These are phyloP conservation scores for Penicillium antarcticum DNA, from an alignment of 495 filamentous ascomycete species.

Conservation along the genomic window DNA sequence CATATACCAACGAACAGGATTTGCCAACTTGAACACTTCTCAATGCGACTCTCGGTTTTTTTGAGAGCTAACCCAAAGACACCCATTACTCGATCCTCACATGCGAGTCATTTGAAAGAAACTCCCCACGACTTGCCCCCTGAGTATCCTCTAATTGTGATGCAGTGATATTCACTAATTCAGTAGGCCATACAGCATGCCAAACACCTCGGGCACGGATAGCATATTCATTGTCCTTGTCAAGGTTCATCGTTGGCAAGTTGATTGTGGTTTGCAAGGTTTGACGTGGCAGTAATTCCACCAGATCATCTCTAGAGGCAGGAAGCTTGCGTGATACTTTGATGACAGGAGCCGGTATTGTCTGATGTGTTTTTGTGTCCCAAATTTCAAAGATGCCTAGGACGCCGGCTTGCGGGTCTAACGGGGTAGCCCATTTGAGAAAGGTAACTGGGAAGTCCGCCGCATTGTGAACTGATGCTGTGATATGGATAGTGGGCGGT, in stretches of 20 bases:
- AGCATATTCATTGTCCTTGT: slow-evolving; percentile 23
- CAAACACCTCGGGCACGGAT: slow-evolving; percentile 29
- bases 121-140: slow-evolving; percentile 17
- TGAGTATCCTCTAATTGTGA: slow-evolving; percentile 15
- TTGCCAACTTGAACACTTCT: too few species aligned
- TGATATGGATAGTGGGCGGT: slow-evolving; percentile 16
- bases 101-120: slow-evolving; percentile 17
- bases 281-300: slow-evolving; percentile 35
- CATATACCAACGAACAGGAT: too few species aligned
- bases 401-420: slow-evolving; percentile 44
- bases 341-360: slow-evolving; percentile 37
- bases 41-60: too few species aligned
- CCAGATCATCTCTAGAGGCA: slow-evolving; percentile 34
- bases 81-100: slow-evolving; percentile 9
- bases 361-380: slow-evolving; percentile 25
- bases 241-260: slow-evolving; percentile 13
- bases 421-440: slow-evolving; percentile 46
- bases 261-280: slow-evolving; percentile 10
- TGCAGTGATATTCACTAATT: slow-evolving; percentile 16
- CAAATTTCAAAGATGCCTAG: slow-evolving; percentile 45
- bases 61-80: neutral
- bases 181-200: slow-evolving; percentile 29
- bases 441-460: slow-evolving; percentile 40
- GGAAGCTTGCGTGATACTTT: slow-evolving; percentile 46
- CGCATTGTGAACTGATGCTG: slow-evolving; percentile 41